phyloP scores from a whole-genome alignment of 805 yeast genomes.

The Komagataella pastoris region DNA sequence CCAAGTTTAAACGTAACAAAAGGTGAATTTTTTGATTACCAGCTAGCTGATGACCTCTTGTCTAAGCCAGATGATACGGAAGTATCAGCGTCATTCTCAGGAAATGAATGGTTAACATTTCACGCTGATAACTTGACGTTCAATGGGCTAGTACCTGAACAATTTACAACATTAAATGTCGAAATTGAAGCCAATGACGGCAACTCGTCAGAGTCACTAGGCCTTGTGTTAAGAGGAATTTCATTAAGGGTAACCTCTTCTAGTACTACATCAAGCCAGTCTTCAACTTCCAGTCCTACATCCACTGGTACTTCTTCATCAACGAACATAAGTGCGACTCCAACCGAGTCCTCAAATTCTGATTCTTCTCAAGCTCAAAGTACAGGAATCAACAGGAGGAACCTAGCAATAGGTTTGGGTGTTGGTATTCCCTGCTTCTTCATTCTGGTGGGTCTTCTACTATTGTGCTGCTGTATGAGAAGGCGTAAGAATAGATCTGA shows the following conservation, averaged over 20 bases:
- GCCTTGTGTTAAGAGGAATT: constrained; percentile 43
- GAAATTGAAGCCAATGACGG: constrained; percentile 22
- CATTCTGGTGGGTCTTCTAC: constrained; percentile 28
- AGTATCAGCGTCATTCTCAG: constrained; percentile 28
- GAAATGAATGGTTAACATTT: constrained; percentile 52
- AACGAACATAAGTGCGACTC: constrained; percentile 13
- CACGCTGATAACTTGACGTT: constrained; percentile 49
- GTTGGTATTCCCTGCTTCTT: constrained; percentile 66
- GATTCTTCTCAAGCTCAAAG: constrained; percentile 10
- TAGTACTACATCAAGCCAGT: constrained; percentile 11
- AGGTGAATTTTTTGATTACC: constrained; percentile 45
- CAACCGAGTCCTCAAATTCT: constrained; percentile 14
- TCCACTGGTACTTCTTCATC: constrained; percentile 18
- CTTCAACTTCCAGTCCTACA: constrained; percentile 13
- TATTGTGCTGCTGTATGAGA: constrained; percentile 42
- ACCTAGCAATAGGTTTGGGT: constrained; percentile 82
- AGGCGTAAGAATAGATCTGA: constrained; percentile 24
- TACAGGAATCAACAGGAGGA: constrained; percentile 23
- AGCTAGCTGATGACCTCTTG: constrained; percentile 40
- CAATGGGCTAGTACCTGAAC: constrained; percentile 48
- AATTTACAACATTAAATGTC: constrained; percentile 26
- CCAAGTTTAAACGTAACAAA: constrained; percentile 57
- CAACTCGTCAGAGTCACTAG: constrained; percentile 21
- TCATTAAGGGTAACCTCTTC: constrained; percentile 12
- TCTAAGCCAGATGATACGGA: constrained; percentile 37